Evolutionary conservation across 441 rosid species (phyloP), one percentile per base, ranked within the genome.

Genomic region (Eruca vesicaria): DNA sequence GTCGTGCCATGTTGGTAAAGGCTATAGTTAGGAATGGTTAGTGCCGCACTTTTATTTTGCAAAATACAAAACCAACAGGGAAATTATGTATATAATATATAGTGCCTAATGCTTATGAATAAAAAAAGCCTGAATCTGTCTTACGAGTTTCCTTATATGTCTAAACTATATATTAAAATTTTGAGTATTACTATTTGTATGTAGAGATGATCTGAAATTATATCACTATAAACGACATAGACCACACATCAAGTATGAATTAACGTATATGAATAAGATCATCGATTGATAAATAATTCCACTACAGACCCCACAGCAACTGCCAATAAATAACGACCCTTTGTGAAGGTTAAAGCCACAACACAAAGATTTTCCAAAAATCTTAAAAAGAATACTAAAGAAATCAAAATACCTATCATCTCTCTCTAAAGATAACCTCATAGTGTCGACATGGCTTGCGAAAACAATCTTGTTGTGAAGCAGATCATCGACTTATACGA

Each of bases 401-500:
- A 69, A 75, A 28, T 61, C 33, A 15, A 32, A 31, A 29, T 62
- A 28, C 28, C 68, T 58, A 70, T 70, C 68, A 35, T 59, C 76
- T 65, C 68, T 55, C 66, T 5, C 59, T 29, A 69, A 74, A 60
- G 26, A 53, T 70, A 74, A 10, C 79, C 86, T 53, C 67, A 69
- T 61, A 65, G 86, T 76, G 78, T 81, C 75, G 67, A 73, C 74
- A 87, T 89, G 91, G 86, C 76, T 65, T 82, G 83, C 83, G 70
- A 85, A 71, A 69, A 82, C 68, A 77, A 82, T 71, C 53, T 73
- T 16, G 72, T 84, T 67, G 79, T 86, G 57, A 35, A 45, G 43
- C 77, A 74, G 50, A 79, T 86, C 66, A 57, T 71, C 58, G 80
- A 82, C 53, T 77, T 86, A 32, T 78, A 84, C 66, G 70, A 78